Base-by-base conservation (phyloP, 2,329 filamentous ascomycete genomes). In the Aspergillus sp. region DNA sequence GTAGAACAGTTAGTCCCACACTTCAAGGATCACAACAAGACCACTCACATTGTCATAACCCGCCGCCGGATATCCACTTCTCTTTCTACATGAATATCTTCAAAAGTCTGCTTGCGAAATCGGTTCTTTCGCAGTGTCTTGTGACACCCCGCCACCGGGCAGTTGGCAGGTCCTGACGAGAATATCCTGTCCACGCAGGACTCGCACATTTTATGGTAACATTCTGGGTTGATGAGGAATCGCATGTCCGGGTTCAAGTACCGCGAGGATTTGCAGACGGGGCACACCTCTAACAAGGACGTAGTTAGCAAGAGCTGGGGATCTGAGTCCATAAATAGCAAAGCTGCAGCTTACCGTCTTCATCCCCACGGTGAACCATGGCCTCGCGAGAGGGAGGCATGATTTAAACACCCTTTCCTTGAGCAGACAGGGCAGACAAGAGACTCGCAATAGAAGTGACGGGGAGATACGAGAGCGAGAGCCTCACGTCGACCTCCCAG, bases 151-250 rank as follows among this genome's bases (percentile, higher is more conserved):
- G 92, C 91, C 61, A 97, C 92, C 1, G 95, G 95, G 74, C 96
- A 99, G 64, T 93, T 91, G 59, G 93, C 92, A 0, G 95, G 95
- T 0, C 95, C 95, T 59, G 92, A 89, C 41, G 90, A 91, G 84
- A 98, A 99, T 71, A 98, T 91, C 59, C 94, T 91, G 78, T 94
- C 91, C 47, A 98, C 93, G 81, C 95, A 99, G 60, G 91, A 93
- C 76, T 92, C 90, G 83, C 95, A 99, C 92, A 99, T 98, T 69
- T 92, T 92, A 83, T 99, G 95, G 83, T 99, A 99, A 85, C 95
- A 99, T 83, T 96, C 93, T 8, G 94, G 92, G 77, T 98, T 97
- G 81, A 99, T 93, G 70, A 95, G 90, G 80, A 99, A 98, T 67
- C 90, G 86, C 86, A 99, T 93, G 80, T 93, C 90, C 64, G 89